A percentile compares a stretch with the other conserved stretches of the same genome.
Conservation (phyloP, 768 basidiomycete species). For the Collybia sp. region DNA sequence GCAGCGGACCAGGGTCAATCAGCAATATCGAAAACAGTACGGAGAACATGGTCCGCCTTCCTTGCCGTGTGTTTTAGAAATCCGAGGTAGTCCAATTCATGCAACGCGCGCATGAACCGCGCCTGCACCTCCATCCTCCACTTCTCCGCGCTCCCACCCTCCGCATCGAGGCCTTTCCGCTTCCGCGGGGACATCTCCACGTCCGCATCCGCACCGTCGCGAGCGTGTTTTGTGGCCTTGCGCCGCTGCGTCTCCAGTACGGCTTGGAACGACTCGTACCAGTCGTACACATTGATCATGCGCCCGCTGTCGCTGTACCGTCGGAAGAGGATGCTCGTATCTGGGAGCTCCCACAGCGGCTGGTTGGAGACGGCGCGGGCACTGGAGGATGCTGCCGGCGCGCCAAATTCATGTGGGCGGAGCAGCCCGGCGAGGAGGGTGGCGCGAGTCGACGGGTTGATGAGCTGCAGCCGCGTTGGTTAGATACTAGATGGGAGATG, state of each 20-base stretch:
- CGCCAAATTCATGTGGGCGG: constrained; percentile 48
- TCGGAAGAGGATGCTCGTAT: constrained; percentile 71
- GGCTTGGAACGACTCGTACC: constrained; percentile 74
- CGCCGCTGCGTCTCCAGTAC: constrained; percentile 59
- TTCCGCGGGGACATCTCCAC: constrained; percentile 6
- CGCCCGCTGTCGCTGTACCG: constrained; percentile 77
- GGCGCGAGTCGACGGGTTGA: constrained; percentile 68
- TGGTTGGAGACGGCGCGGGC: constrained; percentile 6
- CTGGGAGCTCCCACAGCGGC: constrained; percentile 54
- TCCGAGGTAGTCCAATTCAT: constrained; percentile 79
- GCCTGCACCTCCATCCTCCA: constrained; percentile 70
- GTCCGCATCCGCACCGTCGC: constrained; percentile 2
- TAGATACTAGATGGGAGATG: not conserved
- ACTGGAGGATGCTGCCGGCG: not conserved
- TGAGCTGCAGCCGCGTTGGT: constrained; percentile 32
- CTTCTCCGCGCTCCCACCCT: constrained; percentile 32
- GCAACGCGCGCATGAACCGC: constrained; percentile 73
- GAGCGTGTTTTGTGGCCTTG: constrained; percentile 10
- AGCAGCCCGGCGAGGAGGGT: constrained; percentile 58
- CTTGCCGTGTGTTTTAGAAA: constrained; percentile 76
- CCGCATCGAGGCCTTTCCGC: constrained; percentile 18
- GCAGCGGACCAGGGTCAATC: constrained; percentile 18
- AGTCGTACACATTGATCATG: constrained; percentile 85
- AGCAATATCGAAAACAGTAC: constrained; percentile 58
- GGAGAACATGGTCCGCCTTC: constrained; percentile 71